Conservation (phyloP, 257 asterid genomes). For the Ehretia macrophylla region DNA sequence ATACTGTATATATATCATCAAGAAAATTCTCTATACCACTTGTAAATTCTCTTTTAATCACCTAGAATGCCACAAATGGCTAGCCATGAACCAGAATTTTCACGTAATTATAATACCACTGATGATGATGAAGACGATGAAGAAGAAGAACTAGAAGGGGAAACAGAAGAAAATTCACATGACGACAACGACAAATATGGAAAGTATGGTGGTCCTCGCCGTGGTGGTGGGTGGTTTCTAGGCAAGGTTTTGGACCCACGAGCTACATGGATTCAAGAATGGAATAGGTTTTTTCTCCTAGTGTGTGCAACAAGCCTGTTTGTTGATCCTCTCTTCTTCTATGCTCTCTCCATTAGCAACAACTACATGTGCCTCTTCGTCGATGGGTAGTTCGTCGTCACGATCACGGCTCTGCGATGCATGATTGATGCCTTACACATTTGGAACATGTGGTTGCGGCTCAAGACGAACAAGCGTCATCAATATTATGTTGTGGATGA, state of each 20-base stretch:
- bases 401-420: conserved; percentile 82
- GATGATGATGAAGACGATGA: no score
- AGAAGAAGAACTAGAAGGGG: conserved; percentile 23
- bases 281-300: no score
- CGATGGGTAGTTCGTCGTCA: conserved; percentile 84
- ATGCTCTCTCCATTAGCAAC: no score
- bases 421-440: conserved; percentile 76
- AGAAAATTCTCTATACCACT: no score
- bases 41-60: no score
- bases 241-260: no score
- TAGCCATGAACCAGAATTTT: no score
- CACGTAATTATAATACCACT: no score
- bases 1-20: no score
- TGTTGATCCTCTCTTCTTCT: conserved; percentile 81
- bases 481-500: conserved; percentile 1
- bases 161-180: conserved; percentile 3
- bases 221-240: conserved; percentile 15
- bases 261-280: no score
- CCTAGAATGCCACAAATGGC: no score
- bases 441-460: conserved; percentile 82
- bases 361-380: conserved; percentile 75
- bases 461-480: conserved; percentile 40
- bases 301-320: no score
- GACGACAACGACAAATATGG: conserved; percentile 14
- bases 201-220: conserved; percentile 11